These are phyloP conservation scores for Lactarius quietus DNA, from an alignment of 768 basidiomycete species.

Conservation along the genomic window DNA sequence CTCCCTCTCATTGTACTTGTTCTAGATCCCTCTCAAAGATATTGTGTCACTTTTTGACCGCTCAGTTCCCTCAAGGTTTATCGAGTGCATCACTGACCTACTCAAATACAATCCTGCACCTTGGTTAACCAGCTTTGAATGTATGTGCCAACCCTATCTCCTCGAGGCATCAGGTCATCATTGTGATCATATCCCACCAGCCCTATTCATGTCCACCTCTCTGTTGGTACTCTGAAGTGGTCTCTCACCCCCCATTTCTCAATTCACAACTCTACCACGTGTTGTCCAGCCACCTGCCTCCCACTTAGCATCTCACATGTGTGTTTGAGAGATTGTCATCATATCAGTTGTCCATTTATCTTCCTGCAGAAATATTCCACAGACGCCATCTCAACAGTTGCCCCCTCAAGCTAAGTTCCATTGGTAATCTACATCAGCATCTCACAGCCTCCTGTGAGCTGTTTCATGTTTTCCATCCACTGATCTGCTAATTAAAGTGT, in stretches of 20 bases:
- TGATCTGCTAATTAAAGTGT: too few relatives aligned
- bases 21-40: too few relatives aligned
- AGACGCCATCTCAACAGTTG: too few relatives aligned
- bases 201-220: too few relatives aligned
- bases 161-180: conserved; percentile 60
- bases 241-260: conserved; percentile 24
- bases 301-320: conserved; percentile 17
- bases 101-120: conserved; percentile 88
- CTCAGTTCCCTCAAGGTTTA: conserved; percentile 66
- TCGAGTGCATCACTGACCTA: conserved; percentile 90
- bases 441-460: too few relatives aligned
- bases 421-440: too few relatives aligned
- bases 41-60: too few relatives aligned
- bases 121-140: conserved; percentile 82
- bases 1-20: conserved; percentile 19
- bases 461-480: too few relatives aligned
- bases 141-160: conserved; percentile 87
- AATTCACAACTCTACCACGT: conserved; percentile 23
- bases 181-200: conserved; percentile 17
- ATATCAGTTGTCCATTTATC: conserved; percentile 25
- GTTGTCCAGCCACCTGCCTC: conserved; percentile 17
- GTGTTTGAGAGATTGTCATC: conserved; percentile 19
- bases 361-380: conserved; percentile 11
- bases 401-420: too few relatives aligned
- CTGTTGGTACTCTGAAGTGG: conserved; percentile 38